These are phyloP conservation scores for Amanita pseudoporphyria DNA, from an alignment of 768 basidiomycete species.

Conservation along the genomic window DNA sequence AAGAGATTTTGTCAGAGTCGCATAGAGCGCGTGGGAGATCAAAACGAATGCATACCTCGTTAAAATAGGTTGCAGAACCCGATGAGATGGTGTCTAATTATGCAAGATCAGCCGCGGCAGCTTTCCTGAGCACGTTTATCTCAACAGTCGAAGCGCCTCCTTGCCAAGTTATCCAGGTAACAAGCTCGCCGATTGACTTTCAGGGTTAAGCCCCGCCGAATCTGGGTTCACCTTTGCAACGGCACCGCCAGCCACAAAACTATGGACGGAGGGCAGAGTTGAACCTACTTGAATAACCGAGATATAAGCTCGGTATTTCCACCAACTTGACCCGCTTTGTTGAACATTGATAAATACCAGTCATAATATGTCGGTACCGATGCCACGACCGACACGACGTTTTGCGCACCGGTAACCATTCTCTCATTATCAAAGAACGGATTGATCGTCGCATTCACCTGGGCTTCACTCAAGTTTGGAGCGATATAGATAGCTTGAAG, in stretches of 20 bases:
- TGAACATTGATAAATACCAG: constrained; percentile 12
- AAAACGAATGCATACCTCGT: background rate
- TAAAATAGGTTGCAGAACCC: background rate
- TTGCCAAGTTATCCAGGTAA: background rate
- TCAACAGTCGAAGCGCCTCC: background rate
- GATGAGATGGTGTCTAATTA: background rate
- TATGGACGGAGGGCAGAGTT: background rate
- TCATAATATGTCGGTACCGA: constrained; percentile 18
- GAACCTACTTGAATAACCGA: constrained; percentile 21
- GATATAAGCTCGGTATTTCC: constrained; percentile 20
- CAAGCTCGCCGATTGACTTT: background rate
- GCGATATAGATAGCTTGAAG: background rate
- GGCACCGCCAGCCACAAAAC: background rate
- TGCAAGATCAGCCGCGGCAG: background rate
- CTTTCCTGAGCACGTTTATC: background rate
- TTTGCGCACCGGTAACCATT: background rate
- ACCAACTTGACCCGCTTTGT: constrained; percentile 13
- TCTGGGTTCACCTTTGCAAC: background rate
- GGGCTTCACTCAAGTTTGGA: background rate
- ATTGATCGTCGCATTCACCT: background rate
- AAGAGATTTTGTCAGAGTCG: background rate
- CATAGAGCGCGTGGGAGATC: background rate
- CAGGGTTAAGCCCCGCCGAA: background rate
- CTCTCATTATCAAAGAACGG: background rate
- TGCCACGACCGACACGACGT: background rate